Evolutionary conservation across 495 filamentous ascomycete genomes (phyloP).

Genomic region (Xylaria flabelliformis): DNA sequence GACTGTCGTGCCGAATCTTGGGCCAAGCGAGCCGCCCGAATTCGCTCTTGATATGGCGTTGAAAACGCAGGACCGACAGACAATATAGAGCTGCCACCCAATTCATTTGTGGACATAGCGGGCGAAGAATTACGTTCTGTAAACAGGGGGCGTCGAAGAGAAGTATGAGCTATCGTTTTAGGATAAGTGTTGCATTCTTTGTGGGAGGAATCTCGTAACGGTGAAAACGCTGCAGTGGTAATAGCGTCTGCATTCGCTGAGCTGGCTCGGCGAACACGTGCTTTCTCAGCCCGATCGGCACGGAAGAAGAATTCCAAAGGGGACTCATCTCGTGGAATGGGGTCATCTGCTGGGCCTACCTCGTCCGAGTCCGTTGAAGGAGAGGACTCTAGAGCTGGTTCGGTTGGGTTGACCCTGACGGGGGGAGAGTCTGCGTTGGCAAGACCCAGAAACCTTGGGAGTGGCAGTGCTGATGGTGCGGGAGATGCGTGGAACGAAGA

Average conservation of each 20-base stretch:
- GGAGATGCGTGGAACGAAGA: constrained; percentile 96
- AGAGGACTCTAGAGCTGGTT: constrained; percentile 43
- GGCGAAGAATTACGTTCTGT: constrained; percentile 48
- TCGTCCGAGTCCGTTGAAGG: constrained; percentile 51
- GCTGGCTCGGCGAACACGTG: constrained; percentile 60
- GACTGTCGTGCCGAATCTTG: constrained; percentile 35
- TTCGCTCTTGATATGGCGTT: constrained; percentile 69
- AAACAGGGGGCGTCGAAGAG: constrained; percentile 37
- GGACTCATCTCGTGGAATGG: constrained; percentile 58
- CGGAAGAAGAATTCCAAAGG: constrained; percentile 89
- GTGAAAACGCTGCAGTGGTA: constrained; percentile 42
- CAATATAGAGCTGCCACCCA: constrained; percentile 61
- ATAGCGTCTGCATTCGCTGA: constrained; percentile 41
- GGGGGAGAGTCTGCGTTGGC: constrained; percentile 69
- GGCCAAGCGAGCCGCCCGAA: constrained; percentile 58
- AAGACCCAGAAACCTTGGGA: constrained; percentile 90
- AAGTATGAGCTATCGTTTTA: constrained; percentile 31
- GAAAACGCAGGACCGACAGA: constrained; percentile 70
- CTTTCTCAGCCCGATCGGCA: constrained; percentile 79
- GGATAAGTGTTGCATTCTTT: constrained; percentile 46
- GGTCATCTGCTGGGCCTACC: constrained; percentile 45
- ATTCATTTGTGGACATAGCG: constrained; percentile 70
- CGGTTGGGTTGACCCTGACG: constrained; percentile 39
- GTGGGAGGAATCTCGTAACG: constrained; percentile 38
- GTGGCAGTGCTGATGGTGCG: constrained; percentile 88